Evolutionary conservation across 1,284 basidiomycete genomes (phyloP), one percentile per base, ranked within the genome.

Genomic region (Inonotus hispidus): DNA sequence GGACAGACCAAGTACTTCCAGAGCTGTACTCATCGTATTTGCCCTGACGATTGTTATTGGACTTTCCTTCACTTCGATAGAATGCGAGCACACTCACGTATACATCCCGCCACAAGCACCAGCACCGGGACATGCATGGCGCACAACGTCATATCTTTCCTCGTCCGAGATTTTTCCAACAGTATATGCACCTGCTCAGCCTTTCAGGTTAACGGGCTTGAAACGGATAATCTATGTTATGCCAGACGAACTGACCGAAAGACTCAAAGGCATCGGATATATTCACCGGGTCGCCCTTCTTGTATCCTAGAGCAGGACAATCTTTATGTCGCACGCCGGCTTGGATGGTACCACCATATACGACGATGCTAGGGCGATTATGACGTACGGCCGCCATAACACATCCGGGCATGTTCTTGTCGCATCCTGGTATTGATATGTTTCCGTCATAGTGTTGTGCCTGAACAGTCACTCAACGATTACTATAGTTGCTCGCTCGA

Each of bases 401-500:
- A 66, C 88, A 90, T 23, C 92, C 93, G 14, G 93, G 93, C 92
- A 94, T 95, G 71, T 95, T 95, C 77, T 95, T 96, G 76, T 96
- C 93, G 67, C 92, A 95, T 65, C 88, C 89, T 29, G 87, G 90
- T 63, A 90, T 79, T 2, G 88, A 83, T 63, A 94, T 91, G 68
- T 92, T 92, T n/a, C 82, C 92, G 65, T 94, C 92, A 68, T 94
- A 90, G 71, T 92, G 85, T 79, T 92, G 90, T 14, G 88, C 90
- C 87, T 89, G 62, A 35, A 64, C 27, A 43, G 8, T 8, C 32
- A 43, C 3, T 47, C 13, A 2, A 49, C 57, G 13, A 53, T 16
- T 32, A 13, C 29, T 19, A 50, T n/a, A 52, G n/a, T n/a, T n/a
- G n/a, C n/a, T n/a, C 25, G 19, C 19, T 27, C 32, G 53, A 23